Evolutionary conservation across 805 yeast species (phyloP), one percentile per base, ranked within the genome.

Genomic region (Lipomyces orientalis): DNA sequence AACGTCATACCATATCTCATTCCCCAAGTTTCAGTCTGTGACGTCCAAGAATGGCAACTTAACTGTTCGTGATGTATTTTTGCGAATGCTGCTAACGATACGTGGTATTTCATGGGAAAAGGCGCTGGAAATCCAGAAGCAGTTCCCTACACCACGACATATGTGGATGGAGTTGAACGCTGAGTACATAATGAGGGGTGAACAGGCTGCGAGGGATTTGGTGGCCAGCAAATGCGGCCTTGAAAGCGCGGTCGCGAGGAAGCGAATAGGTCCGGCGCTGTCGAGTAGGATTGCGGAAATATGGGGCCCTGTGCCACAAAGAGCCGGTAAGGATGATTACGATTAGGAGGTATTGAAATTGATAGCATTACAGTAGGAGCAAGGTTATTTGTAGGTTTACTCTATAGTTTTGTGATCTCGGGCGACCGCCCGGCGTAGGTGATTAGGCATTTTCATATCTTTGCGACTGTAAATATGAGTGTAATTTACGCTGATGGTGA

Each of bases 91-190:
- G 29, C 86, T 93, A 89, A 85, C 93, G 2, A 84, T 90, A 1
- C 84, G 86, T 68, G 99, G 98, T 0, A 82, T 95, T 0, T 87
- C 97, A 0, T 79, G 91, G 37, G 98, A 94, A 70, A 92, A 90
- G 75, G 99, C 99, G 0, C 75, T 87, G 9, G 86, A 86, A 7
- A 87, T 95, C 9, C 98, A 93, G 77, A 80, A 81, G 22, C 76
- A 82, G 54, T 95, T 82, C 75, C 86, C 87, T 1, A 93, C 98
- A 0, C 95, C 98, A 0, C 79, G 80, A 46, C 76, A 75, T 22
- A 81, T 94, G n/a, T 76, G 88, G 12, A 80, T 82, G 25, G 86
- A 83, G 10, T 90, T 71, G 39, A 79, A 72, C 25, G 51, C 39
- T 25, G 72, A 54, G 46, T 73, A 59, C 55, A 34, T 52, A n/a